Percentiles rank a stretch among this genome's conserved stretches.
These are phyloP conservation scores for Trichoderma cornu-damae DNA, from an alignment of 2,329 filamentous ascomycete genomes.

Conservation along the genomic window DNA sequence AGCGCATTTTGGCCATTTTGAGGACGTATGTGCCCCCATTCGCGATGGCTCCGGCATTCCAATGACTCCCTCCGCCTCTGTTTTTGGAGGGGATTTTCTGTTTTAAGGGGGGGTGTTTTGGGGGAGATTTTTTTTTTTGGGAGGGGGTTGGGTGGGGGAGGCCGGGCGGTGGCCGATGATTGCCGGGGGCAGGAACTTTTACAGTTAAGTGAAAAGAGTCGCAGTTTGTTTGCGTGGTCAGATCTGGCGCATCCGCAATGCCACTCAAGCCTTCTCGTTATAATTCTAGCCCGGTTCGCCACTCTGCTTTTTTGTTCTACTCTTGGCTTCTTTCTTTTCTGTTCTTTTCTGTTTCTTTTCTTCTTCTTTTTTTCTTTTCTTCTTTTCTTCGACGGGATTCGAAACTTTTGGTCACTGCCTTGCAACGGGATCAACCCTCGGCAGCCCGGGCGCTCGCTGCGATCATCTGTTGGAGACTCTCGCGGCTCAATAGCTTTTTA, in stretches of 20 bases:
- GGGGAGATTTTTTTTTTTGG: too few species aligned
- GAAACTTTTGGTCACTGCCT: not conserved
- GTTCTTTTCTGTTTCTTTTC: not conserved
- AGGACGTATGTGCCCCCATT: conserved; percentile 10
- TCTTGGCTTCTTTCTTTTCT: not conserved
- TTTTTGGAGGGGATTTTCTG: not conserved
- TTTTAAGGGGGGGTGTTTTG: too few species aligned
- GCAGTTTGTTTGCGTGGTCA: conserved; percentile 6
- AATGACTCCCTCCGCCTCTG: conserved; percentile 11
- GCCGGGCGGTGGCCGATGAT: conserved; percentile 17
- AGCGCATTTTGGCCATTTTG: conserved; percentile 12
- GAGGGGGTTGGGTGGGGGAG: too few species aligned
- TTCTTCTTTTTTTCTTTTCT: not conserved
- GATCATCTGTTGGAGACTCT: not conserved
- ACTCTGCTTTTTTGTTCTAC: not conserved
- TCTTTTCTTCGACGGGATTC: not conserved
- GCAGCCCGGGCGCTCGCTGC: too few species aligned
- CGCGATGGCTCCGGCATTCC: not conserved
- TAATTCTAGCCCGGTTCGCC: conserved; percentile 3
- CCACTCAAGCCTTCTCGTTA: not conserved
- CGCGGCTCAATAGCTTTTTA: not conserved
- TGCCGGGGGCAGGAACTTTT: conserved; percentile 7
- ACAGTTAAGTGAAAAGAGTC: too few species aligned
- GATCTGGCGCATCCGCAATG: not conserved
- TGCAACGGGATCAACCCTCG: not conserved